Base-by-base conservation (phyloP, 2,329 filamentous ascomycete genomes). In the Aspergillus jensenii region DNA sequence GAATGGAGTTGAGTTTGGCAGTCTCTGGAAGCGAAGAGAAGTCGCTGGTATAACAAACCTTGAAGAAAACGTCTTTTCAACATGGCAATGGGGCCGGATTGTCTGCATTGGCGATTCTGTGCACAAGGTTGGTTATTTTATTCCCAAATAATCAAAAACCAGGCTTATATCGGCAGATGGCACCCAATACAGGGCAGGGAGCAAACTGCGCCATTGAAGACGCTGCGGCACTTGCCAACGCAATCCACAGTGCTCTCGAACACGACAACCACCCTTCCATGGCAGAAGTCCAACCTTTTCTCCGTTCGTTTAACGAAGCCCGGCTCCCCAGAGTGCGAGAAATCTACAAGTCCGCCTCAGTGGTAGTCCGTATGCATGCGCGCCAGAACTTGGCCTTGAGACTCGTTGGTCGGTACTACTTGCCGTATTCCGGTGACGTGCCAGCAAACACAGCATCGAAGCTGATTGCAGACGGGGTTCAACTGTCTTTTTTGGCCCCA, bases 201-300 rank as follows among this genome's bases (percentile, higher is more conserved):
- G 75, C 70, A 3, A 77, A 77, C 56, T 67, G 64, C 25, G 73
- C 74, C 2, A 74, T 78, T 17, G 76, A 78, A 61, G 69, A 68
- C 44, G 74, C 69, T 6, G 74, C 74, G 46, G 41, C 19, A 17
- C 41, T 54, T 11, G 31, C 43, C 6, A 54, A 47, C n/a, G 14
- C 19, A 12, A 11, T 62, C 48, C 2, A 56, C 25, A 44, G 6
- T 19, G 35, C 47, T 9, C 17, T 17, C 14, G 25, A 40, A 44
- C 41, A 39, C 25, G 11, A 41, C 43, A 4, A 37, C 19, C 5
- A 12, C 9, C 35, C 6, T 40, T 27, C 57, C 31, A 45, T 43
- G 23, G 7, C 15, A 17, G 17, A 57, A 40, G 40, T 60, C 14
- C 9, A 57, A 1, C 11, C 37, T 1, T 41, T 58, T 12, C 57